These are phyloP conservation scores for Pseudogymnoascus sp. DNA, from an alignment of 2,329 filamentous ascomycete genomes.

Conservation along the genomic window DNA sequence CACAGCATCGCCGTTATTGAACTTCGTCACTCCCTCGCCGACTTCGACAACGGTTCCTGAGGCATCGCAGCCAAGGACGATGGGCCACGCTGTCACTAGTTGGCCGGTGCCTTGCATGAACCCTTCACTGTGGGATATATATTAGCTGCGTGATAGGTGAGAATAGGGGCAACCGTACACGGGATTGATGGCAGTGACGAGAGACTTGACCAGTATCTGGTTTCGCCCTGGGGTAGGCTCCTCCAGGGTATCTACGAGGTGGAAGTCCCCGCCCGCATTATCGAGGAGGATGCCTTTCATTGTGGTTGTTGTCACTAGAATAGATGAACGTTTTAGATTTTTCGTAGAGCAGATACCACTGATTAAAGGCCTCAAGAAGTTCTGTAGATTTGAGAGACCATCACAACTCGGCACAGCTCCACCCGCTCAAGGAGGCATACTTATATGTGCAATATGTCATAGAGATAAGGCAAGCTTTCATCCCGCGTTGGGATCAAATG, in stretches of 20 bases:
- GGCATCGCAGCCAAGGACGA: slow-evolving; percentile 33
- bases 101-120: slow-evolving; percentile 30
- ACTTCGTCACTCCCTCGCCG: slow-evolving; percentile 25
- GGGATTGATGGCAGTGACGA: slow-evolving; percentile 31
- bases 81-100: slow-evolving; percentile 30
- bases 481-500: background rate
- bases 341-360: background rate
- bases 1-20: slow-evolving; percentile 30
- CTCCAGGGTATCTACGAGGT: slow-evolving; percentile 18
- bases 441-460: background rate
- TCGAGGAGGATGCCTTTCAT: slow-evolving; percentile 25
- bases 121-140: slow-evolving; percentile 21
- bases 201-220: slow-evolving; percentile 32
- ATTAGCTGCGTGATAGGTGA: slow-evolving; percentile 11
- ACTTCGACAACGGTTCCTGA: slow-evolving; percentile 28
- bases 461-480: background rate
- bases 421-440: background rate
- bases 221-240: slow-evolving; percentile 26
- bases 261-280: slow-evolving; percentile 15
- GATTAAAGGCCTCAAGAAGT: background rate
- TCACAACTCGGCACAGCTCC: background rate
- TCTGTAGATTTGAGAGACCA: background rate
- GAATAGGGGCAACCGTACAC: slow-evolving; percentile 24
- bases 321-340: background rate
- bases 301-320: background rate